These are phyloP conservation scores for Eucalyptus virginea DNA, from an alignment of 345 rosid species.

Conservation along the genomic window DNA sequence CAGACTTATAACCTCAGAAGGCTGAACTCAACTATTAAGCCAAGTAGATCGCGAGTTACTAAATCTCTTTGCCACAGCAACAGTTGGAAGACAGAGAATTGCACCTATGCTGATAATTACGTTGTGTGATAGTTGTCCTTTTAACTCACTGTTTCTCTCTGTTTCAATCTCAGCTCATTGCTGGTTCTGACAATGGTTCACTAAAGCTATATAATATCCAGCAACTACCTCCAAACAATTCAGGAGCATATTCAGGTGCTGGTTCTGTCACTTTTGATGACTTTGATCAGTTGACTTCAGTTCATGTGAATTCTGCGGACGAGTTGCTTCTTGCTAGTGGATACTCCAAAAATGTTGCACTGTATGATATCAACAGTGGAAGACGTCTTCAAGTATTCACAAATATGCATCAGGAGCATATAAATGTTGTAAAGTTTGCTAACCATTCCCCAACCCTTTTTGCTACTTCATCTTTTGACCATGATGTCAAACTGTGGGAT, in stretches of 20 bases:
- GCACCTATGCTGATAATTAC: not conserved
- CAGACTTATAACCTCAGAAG: not conserved
- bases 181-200: constrained; percentile 96
- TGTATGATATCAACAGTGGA: constrained; percentile 73
- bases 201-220: constrained; percentile 62
- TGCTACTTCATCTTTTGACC: constrained; percentile 96
- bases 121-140: not conserved
- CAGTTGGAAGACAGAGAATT: not conserved
- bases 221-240: constrained; percentile 21
- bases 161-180: constrained; percentile 52
- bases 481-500: constrained; percentile 89
- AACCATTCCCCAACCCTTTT: constrained; percentile 81
- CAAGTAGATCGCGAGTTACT: not conserved
- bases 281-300: constrained; percentile 86
- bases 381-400: constrained; percentile 64
- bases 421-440: constrained; percentile 87
- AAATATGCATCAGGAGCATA: constrained; percentile 85
- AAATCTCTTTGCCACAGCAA: not conserved
- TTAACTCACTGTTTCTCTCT: not conserved
- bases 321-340: constrained; percentile 93
- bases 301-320: constrained; percentile 81
- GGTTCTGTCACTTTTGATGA: constrained; percentile 66
- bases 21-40: not conserved
- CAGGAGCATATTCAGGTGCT: constrained; percentile 9
- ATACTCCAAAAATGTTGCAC: constrained; percentile 75